These are phyloP conservation scores for Phytomonas serpens DNA, from an alignment of 208 protist species.

Conservation along the genomic window DNA sequence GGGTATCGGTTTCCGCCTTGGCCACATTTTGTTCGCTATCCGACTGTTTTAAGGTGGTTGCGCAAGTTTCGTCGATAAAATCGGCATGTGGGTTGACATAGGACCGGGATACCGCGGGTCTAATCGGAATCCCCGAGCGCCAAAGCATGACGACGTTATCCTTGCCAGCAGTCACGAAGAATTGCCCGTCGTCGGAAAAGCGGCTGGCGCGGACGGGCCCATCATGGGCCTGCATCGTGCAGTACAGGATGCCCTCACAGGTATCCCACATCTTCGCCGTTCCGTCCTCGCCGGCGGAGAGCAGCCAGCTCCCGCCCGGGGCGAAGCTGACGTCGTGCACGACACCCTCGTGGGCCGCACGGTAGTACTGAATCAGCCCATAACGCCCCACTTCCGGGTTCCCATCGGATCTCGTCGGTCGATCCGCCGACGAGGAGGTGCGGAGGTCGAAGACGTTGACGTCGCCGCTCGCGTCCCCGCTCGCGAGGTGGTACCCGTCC, in stretches of 20 bases:
- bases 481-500: constrained; percentile 71
- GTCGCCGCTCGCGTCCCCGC: constrained; percentile 43
- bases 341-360: constrained; percentile 45
- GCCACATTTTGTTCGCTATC: background rate
- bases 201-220: constrained; percentile 44
- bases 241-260: constrained; percentile 74
- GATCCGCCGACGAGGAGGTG: constrained; percentile 8
- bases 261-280: constrained; percentile 82
- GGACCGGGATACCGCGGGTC: background rate
- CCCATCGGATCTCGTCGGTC: background rate
- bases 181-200: constrained; percentile 42
- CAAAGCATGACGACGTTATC: constrained; percentile 82
- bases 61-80: background rate
- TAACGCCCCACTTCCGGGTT: constrained; percentile 13
- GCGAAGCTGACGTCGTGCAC: constrained; percentile 68
- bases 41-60: background rate
- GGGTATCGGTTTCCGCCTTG: background rate
- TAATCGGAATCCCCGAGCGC: constrained; percentile 27
- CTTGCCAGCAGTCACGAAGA: constrained; percentile 60
- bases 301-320: constrained; percentile 70
- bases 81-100: background rate
- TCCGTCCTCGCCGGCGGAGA: constrained; percentile 70
- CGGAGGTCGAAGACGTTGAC: constrained; percentile 90
- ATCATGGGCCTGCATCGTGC: constrained; percentile 75
- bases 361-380: constrained; percentile 77